Conservation (phyloP, 257 asterid species). For the Nicotiana obtusifolia region DNA sequence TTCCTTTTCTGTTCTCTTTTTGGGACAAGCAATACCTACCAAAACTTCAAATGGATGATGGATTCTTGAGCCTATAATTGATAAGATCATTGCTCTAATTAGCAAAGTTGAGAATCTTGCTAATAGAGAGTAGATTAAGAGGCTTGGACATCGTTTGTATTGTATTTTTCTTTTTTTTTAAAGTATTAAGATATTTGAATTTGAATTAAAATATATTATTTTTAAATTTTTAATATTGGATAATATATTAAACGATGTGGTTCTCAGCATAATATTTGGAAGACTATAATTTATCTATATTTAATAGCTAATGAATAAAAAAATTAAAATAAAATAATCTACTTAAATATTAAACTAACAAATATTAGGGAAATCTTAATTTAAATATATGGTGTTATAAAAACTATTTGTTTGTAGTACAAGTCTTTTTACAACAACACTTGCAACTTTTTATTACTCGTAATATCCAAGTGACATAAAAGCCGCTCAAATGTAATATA, state of each 20-base stretch:
- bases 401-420: no score
- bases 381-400: no score
- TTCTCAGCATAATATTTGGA: neutral
- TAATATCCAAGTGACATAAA: neutral
- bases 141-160: neutral
- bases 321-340: no score
- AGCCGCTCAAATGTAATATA: no score
- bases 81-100: neutral
- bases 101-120: neutral
- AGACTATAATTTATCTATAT: no score
- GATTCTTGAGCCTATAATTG: neutral
- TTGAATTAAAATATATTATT: neutral
- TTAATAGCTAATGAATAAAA: no score
- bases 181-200: neutral
- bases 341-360: no score
- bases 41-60: neutral
- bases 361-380: no score
- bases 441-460: neutral
- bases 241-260: neutral
- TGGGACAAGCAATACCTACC: constrained; percentile 2
- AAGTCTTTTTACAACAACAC: neutral
- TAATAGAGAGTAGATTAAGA: neutral
- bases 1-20: neutral
- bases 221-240: neutral
- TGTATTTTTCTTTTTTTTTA: neutral